phyloP scores from a whole-genome alignment of 306 rosid genomes.

The Mucuna pruriens region DNA sequence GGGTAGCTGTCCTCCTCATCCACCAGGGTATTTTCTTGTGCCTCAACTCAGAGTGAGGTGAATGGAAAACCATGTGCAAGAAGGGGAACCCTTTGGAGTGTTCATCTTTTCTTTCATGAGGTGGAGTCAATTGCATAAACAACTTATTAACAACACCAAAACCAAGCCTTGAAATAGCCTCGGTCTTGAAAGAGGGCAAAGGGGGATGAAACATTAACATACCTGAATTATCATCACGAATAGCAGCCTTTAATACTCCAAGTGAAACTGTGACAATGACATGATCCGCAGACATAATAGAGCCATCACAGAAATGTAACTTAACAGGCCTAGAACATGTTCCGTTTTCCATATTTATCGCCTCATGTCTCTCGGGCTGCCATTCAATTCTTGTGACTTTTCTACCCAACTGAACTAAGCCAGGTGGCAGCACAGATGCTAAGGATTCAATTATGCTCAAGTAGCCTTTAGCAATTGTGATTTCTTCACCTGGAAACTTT shows the following conservation, averaged over 20 bases:
- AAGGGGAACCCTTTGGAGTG: conserved; percentile 55
- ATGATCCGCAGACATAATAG: conserved; percentile 77
- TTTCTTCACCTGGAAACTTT: conserved; percentile 86
- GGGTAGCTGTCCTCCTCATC: conserved; percentile 82
- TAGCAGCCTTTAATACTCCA: conserved; percentile 87
- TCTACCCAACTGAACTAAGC: conserved; percentile 63
- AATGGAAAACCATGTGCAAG: conserved; percentile 77
- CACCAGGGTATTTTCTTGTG: conserved; percentile 85
- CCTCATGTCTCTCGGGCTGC: conserved; percentile 37
- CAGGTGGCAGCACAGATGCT: conserved; percentile 76
- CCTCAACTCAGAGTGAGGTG: conserved; percentile 61
- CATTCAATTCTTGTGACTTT: conserved; percentile 70
- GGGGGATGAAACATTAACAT: conserved; percentile 81
- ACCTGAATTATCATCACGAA: conserved; percentile 52
- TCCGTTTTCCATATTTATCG: conserved; percentile 36
- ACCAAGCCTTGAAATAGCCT: conserved; percentile 92
- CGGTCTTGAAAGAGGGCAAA: conserved; percentile 71
- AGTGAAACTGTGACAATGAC: conserved; percentile 86
- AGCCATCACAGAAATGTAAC: conserved; percentile 78
- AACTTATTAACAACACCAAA: conserved; percentile 94
- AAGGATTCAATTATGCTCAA: conserved; percentile 60
- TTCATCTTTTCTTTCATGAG: conserved; percentile 13
- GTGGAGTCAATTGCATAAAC: conserved; percentile 69
- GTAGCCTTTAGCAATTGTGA: conserved; percentile 82
- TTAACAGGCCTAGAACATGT: conserved; percentile 58